Percentiles rank a stretch among this genome's conserved stretches.
These are phyloP conservation scores for Heterobasidion irregulare DNA, from an alignment of 1,284 basidiomycete genomes.

Conservation along the genomic window DNA sequence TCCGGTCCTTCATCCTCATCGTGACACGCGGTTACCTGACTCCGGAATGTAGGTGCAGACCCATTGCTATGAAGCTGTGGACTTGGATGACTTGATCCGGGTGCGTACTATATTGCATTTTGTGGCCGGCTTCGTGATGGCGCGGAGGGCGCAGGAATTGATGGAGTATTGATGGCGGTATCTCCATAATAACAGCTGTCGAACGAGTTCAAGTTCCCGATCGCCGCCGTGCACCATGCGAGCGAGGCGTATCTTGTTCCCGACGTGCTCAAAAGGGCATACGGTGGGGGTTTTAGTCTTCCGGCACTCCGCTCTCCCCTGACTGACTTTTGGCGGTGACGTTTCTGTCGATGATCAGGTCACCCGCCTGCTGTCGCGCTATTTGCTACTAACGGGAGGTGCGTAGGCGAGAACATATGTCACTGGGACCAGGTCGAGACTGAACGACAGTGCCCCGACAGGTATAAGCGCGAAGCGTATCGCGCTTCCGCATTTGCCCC, in stretches of 20 bases:
- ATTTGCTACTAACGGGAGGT: constrained; percentile 58
- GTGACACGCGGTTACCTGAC: background rate
- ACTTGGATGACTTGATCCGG: constrained; percentile 22
- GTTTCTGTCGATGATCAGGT: constrained; percentile 20
- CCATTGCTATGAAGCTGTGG: constrained; percentile 25
- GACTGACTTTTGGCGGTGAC: constrained; percentile 1
- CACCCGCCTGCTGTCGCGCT: constrained; percentile 63
- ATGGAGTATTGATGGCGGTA: background rate
- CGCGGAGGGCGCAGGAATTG: background rate
- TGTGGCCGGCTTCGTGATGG: background rate
- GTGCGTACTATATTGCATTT: constrained; percentile 2
- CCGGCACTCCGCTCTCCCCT: background rate
- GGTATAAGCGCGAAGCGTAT: constrained; percentile 83
- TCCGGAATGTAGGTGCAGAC: constrained; percentile 11
- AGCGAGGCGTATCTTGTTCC: constrained; percentile 82
- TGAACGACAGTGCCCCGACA: constrained; percentile 8
- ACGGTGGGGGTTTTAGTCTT: constrained; percentile 40
- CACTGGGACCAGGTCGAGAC: background rate
- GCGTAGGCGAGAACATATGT: background rate
- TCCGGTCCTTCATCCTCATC: background rate
- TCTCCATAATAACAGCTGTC: constrained; percentile 34
- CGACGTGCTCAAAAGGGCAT: constrained; percentile 62
- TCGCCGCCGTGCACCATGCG: constrained; percentile 84
- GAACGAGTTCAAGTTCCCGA: constrained; percentile 75
- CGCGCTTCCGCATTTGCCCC: constrained; percentile 81